Percentiles rank a stretch among this genome's conserved stretches.
Conservation (phyloP, 176 grass and related monocot species). For the Aegilops tauschii region DNA sequence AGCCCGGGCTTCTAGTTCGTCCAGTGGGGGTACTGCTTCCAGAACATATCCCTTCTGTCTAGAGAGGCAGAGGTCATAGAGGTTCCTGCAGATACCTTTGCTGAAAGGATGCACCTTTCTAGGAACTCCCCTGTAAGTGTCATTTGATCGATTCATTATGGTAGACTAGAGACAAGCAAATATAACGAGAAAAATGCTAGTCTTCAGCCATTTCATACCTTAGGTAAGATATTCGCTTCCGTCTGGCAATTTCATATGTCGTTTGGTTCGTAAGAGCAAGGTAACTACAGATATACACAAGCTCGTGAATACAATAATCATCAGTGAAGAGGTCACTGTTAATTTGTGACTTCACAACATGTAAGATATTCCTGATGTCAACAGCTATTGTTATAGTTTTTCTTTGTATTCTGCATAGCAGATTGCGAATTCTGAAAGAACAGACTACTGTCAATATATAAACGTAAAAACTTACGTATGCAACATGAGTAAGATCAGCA, state of each 20-base stretch:
- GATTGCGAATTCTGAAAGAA: background rate
- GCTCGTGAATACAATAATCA: background rate
- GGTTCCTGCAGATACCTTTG: slow-evolving; percentile 64
- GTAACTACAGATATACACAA: slow-evolving; percentile 47
- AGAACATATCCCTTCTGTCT: slow-evolving; percentile 42
- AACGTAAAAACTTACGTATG: slow-evolving; percentile 63
- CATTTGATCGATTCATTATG: slow-evolving; percentile 7
- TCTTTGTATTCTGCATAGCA: background rate
- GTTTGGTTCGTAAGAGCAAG: slow-evolving; percentile 94
- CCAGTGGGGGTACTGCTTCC: slow-evolving; percentile 62
- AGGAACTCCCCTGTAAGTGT: slow-evolving; percentile 59
- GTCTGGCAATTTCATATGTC: slow-evolving; percentile 85
- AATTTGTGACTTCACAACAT: background rate
- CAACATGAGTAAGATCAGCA: slow-evolving; percentile 61
- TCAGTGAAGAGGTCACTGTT: background rate
- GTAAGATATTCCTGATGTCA: background rate
- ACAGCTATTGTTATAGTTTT: background rate
- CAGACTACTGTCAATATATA: background rate
- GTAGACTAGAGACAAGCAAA: background rate
- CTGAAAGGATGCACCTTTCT: slow-evolving; percentile 80
- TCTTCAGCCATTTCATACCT: slow-evolving; percentile 55
- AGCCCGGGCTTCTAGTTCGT: slow-evolving; percentile 70
- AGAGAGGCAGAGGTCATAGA: slow-evolving; percentile 63
- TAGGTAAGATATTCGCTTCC: slow-evolving; percentile 66
- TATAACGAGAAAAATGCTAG: background rate